Conservation (phyloP, 2,329 filamentous ascomycete species). For the Cladosporium sp. region DNA sequence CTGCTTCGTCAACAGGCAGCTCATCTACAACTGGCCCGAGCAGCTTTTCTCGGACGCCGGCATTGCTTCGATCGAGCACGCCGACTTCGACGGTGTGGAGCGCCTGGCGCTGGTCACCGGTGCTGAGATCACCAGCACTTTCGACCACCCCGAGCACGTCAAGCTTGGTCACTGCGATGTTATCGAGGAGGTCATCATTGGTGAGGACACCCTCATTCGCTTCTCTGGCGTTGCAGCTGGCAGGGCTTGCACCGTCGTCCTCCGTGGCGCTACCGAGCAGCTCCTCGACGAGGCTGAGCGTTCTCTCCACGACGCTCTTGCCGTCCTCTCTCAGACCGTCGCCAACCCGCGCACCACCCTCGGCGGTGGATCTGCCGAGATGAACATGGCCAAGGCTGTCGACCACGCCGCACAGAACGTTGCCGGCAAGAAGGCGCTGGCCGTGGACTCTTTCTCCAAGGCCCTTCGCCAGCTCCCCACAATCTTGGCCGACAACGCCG, state of each 20-base stretch:
- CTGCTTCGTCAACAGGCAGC: constrained; percentile 98
- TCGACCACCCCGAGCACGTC: constrained; percentile 95
- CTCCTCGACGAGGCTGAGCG: constrained; percentile 95
- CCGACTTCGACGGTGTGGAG: constrained; percentile 98
- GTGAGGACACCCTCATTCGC: constrained; percentile 94
- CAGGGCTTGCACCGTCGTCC: constrained; percentile 91
- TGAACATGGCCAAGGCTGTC: constrained; percentile 98
- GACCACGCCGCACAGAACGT: constrained; percentile 90
- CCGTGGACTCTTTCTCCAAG: constrained; percentile 82
- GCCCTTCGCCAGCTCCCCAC: constrained; percentile 92
- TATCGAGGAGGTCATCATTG: constrained; percentile 97
- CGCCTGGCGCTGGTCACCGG: constrained; percentile 90
- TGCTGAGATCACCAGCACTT: constrained; percentile 95
- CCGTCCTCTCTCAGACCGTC: constrained; percentile 94
- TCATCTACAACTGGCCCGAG: constrained; percentile 99
- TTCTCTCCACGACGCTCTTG: constrained; percentile 91
- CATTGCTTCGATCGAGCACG: constrained; percentile 98
- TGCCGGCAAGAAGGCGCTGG: constrained; percentile 93
- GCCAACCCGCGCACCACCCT: constrained; percentile 91
- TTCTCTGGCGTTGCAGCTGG: constrained; percentile 95
- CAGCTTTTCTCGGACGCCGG: constrained; percentile 97
- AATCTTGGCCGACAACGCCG: constrained; percentile 95
- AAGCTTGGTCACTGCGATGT: constrained; percentile 93
- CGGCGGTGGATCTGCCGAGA: constrained; percentile 94
- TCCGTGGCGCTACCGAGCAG: constrained; percentile 94